These are phyloP conservation scores for Yamadazyma olivae DNA, from an alignment of 805 yeast species.

Conservation along the genomic window DNA sequence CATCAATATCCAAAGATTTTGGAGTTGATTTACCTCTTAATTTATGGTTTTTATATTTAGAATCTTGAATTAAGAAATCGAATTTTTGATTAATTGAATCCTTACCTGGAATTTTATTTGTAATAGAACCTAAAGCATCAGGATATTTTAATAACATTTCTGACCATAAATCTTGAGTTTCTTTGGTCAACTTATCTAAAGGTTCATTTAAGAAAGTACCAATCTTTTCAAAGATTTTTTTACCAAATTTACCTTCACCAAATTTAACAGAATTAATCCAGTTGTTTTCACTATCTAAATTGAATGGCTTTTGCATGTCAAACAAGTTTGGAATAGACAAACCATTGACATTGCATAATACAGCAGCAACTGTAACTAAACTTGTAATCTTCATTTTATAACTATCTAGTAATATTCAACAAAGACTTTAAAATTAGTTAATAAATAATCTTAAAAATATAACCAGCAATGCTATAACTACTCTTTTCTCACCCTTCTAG, in stretches of 20 bases:
- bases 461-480: too few relatives aligned
- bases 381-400: slow-evolving; percentile 9
- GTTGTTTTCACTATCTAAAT: slow-evolving; percentile 5
- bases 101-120: slow-evolving; percentile 55
- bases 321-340: slow-evolving; percentile 18
- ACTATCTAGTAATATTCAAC: too few relatives aligned
- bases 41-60: slow-evolving; percentile 45
- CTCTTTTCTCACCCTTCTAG: too few relatives aligned
- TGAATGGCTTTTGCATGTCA: slow-evolving; percentile 9
- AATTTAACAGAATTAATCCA: background rate
- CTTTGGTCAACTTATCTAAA: slow-evolving; percentile 44
- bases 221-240: slow-evolving; percentile 43
- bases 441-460: too few relatives aligned
- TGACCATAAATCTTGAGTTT: slow-evolving; percentile 54
- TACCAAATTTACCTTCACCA: background rate
- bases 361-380: slow-evolving; percentile 15
- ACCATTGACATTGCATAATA: slow-evolving; percentile 16
- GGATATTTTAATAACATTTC: slow-evolving; percentile 65
- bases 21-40: slow-evolving; percentile 65
- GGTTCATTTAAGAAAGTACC: slow-evolving; percentile 52
- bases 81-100: slow-evolving; percentile 29
- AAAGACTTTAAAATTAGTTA: too few relatives aligned
- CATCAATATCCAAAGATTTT: slow-evolving; percentile 69
- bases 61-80: slow-evolving; percentile 35
- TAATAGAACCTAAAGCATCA: slow-evolving; percentile 46